Evolutionary conservation across 129 eudicot genomes (phyloP), one percentile per base, ranked within the genome.

Genomic region (Escallonia herrerae): DNA sequence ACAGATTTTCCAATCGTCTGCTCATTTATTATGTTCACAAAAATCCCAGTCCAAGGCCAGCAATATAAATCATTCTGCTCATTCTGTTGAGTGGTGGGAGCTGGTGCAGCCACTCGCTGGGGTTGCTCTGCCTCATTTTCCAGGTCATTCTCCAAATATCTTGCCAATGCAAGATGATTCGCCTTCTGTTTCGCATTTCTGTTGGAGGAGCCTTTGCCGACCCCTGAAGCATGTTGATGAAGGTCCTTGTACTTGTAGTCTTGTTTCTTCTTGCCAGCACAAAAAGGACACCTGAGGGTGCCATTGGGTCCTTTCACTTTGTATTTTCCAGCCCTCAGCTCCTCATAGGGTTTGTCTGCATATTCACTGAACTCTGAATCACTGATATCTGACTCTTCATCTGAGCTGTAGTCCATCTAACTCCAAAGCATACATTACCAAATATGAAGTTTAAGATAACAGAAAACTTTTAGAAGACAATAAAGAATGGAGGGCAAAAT

Each of bases 241-340:
- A 94, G 89, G 57, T 94, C 97, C 64, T 94, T 94, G 70, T 67
- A 86, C 73, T 82, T 84, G 69, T 86, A 94, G 45, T 84, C 95
- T 57, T 89, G 99, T 58, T 94, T 94, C 69, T 94, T 94, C 80
- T 84, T 94, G 0, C 99, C 99, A 4, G 96, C 97, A 76, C 99
- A 94, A 48, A 94, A 94, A 0, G 99, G 99, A 71, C 99, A 94
- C 42, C 90, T 74, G 15, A 89, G 84, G 58, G 84, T 77, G 39
- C 95, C 93, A 62, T 84, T 76, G 10, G 86, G 76, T 66, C 75
- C 85, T 67, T 77, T 77, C 12, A 94, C 93, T 63, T 83, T 82
- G 53, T 74, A 72, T 11, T 80, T 78, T 5, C 99, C 97, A 7
- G 70, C 48, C 73, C 63, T 74, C 42, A 94, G 75, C 14, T 71